These are phyloP conservation scores for Elongisporangium undulatum DNA, from an alignment of 352 stramenopile species.

Conservation along the genomic window DNA sequence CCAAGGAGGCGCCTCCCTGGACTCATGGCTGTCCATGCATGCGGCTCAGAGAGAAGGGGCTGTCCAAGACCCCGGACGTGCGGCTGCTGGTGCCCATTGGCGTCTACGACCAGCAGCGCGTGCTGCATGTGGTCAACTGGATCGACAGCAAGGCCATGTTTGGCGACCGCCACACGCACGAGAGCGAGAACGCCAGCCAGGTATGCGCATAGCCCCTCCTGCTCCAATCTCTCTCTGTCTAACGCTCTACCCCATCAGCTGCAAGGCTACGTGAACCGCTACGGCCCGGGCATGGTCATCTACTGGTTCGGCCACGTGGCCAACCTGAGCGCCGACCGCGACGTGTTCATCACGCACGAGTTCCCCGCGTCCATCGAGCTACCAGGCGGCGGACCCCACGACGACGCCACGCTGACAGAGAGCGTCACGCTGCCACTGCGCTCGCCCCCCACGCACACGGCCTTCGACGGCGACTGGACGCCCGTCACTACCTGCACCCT, in stretches of 20 bases:
- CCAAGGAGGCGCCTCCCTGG: background rate
- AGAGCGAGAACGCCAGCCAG: conserved; percentile 69
- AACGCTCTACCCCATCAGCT: conserved; percentile 17
- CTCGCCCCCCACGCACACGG: conserved; percentile 13
- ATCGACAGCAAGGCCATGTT: conserved; percentile 92
- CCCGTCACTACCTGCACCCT: conserved; percentile 29
- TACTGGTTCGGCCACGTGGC: conserved; percentile 83
- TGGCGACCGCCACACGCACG: conserved; percentile 70
- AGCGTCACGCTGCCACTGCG: conserved; percentile 15
- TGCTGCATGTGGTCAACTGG: conserved; percentile 77
- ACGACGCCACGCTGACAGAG: conserved; percentile 9
- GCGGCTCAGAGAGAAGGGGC: conserved; percentile 40
- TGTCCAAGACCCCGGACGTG: conserved; percentile 87
- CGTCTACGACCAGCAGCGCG: conserved; percentile 48
- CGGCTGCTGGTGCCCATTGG: conserved; percentile 73
- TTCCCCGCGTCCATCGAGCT: conserved; percentile 54
- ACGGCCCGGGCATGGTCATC: conserved; percentile 83
- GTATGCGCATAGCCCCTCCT: conserved; percentile 5
- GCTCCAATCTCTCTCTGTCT: too few species aligned
- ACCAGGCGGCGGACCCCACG: conserved; percentile 36
- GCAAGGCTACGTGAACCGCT: conserved; percentile 81
- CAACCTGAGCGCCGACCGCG: conserved; percentile 43
- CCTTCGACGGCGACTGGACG: conserved; percentile 36
- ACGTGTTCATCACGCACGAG: conserved; percentile 58
- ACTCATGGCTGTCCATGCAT: background rate